A percentile compares a stretch with the other conserved stretches of the same genome.
Conservation (phyloP, 2,329 filamentous ascomycete species). For the Xylaria sp. region DNA sequence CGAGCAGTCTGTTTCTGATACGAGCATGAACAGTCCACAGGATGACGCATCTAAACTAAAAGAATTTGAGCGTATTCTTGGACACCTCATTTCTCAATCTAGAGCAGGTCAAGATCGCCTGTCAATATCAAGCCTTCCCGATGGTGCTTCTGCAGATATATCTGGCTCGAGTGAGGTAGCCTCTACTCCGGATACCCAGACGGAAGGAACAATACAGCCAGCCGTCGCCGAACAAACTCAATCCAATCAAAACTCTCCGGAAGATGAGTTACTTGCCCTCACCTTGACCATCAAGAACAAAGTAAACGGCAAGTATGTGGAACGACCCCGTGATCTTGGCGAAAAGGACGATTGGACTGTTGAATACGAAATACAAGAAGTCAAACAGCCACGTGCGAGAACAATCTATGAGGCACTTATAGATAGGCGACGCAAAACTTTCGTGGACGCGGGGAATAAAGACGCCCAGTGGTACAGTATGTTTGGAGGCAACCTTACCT, state of each 20-base stretch:
- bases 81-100: slow-evolving; percentile 57
- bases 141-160: slow-evolving; percentile 23
- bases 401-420: slow-evolving; percentile 67
- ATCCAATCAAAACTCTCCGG: slow-evolving; percentile 24
- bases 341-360: slow-evolving; percentile 70
- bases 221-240: not conserved
- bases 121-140: slow-evolving; percentile 3
- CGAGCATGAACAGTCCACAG: slow-evolving; percentile 42
- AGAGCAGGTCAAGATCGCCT: slow-evolving; percentile 33
- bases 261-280: slow-evolving; percentile 69
- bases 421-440: slow-evolving; percentile 61
- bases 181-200: not conserved
- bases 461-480: slow-evolving; percentile 58
- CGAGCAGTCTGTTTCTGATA: slow-evolving; percentile 40
- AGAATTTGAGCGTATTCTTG: slow-evolving; percentile 63
- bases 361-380: slow-evolving; percentile 80
- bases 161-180: slow-evolving; percentile 12
- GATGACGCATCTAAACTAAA: slow-evolving; percentile 55
- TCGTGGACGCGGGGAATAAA: slow-evolving; percentile 57
- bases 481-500: slow-evolving; percentile 55
- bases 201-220: slow-evolving; percentile 6
- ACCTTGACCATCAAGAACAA: slow-evolving; percentile 77
- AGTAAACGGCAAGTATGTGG: slow-evolving; percentile 72
- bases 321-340: slow-evolving; percentile 65
- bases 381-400: slow-evolving; percentile 58